Percentiles rank a stretch among this genome's conserved stretches.
These are phyloP conservation scores for Boletus insuetus DNA, from an alignment of 768 basidiomycete genomes.

Conservation along the genomic window DNA sequence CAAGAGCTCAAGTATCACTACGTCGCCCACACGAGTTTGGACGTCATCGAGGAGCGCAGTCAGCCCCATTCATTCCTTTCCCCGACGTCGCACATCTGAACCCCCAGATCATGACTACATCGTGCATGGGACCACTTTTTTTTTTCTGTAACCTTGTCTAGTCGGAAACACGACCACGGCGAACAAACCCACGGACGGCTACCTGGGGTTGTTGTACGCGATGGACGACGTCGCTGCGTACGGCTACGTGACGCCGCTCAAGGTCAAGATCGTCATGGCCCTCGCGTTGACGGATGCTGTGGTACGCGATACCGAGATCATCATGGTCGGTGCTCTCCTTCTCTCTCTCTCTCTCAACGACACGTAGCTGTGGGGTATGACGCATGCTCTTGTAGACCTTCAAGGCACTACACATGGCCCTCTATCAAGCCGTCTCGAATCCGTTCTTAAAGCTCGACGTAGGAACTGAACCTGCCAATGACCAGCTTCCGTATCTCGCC, in stretches of 20 bases:
- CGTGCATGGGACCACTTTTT: no score
- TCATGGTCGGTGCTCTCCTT: conserved; percentile 52
- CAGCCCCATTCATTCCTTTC: conserved; percentile 26
- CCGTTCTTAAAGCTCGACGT: conserved; percentile 76
- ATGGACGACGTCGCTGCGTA: conserved; percentile 94
- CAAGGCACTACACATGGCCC: conserved; percentile 86
- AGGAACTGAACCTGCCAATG: conserved; percentile 44
- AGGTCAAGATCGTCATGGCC: conserved; percentile 82
- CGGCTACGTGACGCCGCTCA: conserved; percentile 86
- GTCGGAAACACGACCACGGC: conserved; percentile 37
- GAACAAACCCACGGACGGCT: conserved; percentile 67
- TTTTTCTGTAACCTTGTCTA: background rate
- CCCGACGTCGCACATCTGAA: background rate
- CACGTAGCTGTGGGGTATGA: background rate
- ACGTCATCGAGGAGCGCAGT: conserved; percentile 92
- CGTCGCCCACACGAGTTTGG: conserved; percentile 85
- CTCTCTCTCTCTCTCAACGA: background rate
- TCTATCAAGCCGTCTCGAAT: conserved; percentile 79
- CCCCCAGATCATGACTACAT: background rate
- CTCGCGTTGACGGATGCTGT: conserved; percentile 79
- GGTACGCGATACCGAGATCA: conserved; percentile 76
- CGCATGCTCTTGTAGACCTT: conserved; percentile 55
- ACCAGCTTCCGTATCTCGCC: conserved; percentile 53
- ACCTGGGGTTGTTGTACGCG: conserved; percentile 82
- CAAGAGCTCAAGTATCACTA: conserved; percentile 84